phyloP scores from a whole-genome alignment of 2,329 filamentous ascomycete species.

The Alternaria arborescens region DNA sequence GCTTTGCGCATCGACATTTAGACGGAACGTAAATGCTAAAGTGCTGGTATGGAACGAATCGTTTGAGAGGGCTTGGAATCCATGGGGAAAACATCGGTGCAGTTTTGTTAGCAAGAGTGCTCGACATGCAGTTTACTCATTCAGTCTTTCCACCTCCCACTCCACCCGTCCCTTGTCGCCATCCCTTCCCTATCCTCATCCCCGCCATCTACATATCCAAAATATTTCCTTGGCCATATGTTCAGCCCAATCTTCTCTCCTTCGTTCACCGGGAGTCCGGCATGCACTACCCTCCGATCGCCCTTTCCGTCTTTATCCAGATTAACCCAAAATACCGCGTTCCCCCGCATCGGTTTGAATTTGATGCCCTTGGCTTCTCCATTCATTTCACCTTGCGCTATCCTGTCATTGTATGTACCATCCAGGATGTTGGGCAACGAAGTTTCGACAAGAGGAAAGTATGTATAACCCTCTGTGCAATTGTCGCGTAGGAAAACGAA shows the following conservation, averaged over 20 bases:
- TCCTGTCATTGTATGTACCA: slow-evolving; percentile 21
- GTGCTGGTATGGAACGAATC: background rate
- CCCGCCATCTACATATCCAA: slow-evolving; percentile 12
- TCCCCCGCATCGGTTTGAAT: slow-evolving; percentile 64
- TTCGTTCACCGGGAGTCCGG: slow-evolving; percentile 62
- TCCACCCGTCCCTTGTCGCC: slow-evolving; percentile 11
- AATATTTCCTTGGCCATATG: slow-evolving; percentile 59
- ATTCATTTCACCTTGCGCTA: slow-evolving; percentile 27
- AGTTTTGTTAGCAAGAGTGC: background rate
- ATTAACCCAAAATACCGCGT: slow-evolving; percentile 69
- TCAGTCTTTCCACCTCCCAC: slow-evolving; percentile 23
- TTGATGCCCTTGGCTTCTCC: slow-evolving; percentile 48
- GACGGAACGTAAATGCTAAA: background rate
- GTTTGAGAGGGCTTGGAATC: background rate
- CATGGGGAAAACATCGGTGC: background rate
- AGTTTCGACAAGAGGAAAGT: slow-evolving; percentile 31
- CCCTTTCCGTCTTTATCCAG: slow-evolving; percentile 56
- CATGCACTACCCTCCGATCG: slow-evolving; percentile 60
- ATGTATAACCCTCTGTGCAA: slow-evolving; percentile 35
- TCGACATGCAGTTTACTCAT: background rate
- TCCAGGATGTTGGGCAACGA: slow-evolving; percentile 12
- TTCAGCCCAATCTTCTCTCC: slow-evolving; percentile 68
- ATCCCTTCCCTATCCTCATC: background rate
- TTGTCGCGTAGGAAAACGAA: slow-evolving; percentile 38
- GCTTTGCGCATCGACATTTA: background rate